Base-by-base conservation (phyloP, 441 rosid species). In the Adansonia grandidieri region DNA sequence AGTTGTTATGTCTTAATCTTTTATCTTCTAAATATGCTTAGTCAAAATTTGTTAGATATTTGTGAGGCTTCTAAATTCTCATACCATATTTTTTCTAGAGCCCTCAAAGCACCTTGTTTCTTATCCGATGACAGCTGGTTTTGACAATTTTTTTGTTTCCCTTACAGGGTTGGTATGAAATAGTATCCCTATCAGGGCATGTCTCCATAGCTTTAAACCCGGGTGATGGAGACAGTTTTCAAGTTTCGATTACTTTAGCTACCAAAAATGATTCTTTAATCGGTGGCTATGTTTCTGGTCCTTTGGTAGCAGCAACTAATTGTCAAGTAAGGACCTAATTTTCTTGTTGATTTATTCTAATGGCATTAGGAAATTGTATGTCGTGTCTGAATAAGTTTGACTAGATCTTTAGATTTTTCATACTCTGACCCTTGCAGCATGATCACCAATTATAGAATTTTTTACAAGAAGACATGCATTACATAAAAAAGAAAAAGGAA, bases 271-370 rank as follows among this genome's bases (percentile, higher is more conserved):
- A 5, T 40, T 17, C 65, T 57, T 11, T 73, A 3, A 19, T 73
- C 44, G 76, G 32, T 17, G 76, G 76, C 48, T 37, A 10, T 22
- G 58, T 50, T 73, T 32, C 65, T 8, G 51, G 62, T 5, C 62
- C 15, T 54, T 11, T 73, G 50, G 5, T 73, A 5, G 76, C 76
- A n/a, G 51, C 65, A 40, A 37, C 17, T 11, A 9, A 40, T 11
- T 17, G 57, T 40, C 65, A 73, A 56, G 76, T 73, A 54, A 54
- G 76, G 6, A 58, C 40, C n/a, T 57, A 4, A 13, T 73, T 56
- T 51, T 57, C 42, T 50, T 14, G 58, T 69, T 50, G 42, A 3
- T 50, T 56, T 57, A 37, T 17, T 32, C 2, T 53, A 54, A 37
- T 28, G 32, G 9, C 62, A 19, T 5, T 73, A 17, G 76, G 64